Evolutionary conservation across 139 green algal species (phyloP).

Genomic region (Deuterostichococcus epilithicus): DNA sequence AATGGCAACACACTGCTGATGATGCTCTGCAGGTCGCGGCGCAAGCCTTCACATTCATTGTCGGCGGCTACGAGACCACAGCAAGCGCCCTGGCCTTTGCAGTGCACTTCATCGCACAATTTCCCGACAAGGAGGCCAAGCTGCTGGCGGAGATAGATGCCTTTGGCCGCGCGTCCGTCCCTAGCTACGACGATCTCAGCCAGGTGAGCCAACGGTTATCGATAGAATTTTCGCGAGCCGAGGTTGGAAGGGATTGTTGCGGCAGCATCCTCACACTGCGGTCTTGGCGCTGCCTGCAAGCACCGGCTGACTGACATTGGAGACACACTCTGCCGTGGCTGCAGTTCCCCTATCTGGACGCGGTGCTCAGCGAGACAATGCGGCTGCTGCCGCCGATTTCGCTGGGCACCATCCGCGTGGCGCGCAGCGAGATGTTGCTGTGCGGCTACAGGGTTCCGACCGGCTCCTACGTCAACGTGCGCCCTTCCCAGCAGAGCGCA

Average conservation of each 20-base stretch:
- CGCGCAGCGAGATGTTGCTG: neutral
- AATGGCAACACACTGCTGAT: too few relatives aligned
- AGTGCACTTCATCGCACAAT: constrained; percentile 25
- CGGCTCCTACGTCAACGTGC: constrained; percentile 9
- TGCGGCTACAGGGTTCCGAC: neutral
- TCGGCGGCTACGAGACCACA: constrained; percentile 40
- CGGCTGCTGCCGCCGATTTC: constrained; percentile 46
- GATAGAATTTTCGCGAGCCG: neutral
- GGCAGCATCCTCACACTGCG: neutral
- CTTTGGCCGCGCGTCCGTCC: neutral
- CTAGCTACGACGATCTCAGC: constrained; percentile 5
- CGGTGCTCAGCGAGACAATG: constrained; percentile 49
- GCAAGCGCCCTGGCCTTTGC: constrained; percentile 33
- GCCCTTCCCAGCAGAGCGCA: neutral
- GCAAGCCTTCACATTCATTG: constrained; percentile 22
- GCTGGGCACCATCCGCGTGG: neutral
- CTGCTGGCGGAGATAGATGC: constrained; percentile 7
- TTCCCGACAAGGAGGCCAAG: constrained; percentile 9
- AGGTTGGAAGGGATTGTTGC: neutral
- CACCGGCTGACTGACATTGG: too few relatives aligned
- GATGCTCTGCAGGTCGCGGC: constrained; percentile 3
- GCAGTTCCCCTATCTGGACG: constrained; percentile 36
- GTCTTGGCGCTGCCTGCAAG: neutral
- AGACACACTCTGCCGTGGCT: neutral
- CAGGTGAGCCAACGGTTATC: neutral